Evolutionary conservation across 345 rosid genomes (phyloP).

Genomic region (Eucalyptus coolabah): DNA sequence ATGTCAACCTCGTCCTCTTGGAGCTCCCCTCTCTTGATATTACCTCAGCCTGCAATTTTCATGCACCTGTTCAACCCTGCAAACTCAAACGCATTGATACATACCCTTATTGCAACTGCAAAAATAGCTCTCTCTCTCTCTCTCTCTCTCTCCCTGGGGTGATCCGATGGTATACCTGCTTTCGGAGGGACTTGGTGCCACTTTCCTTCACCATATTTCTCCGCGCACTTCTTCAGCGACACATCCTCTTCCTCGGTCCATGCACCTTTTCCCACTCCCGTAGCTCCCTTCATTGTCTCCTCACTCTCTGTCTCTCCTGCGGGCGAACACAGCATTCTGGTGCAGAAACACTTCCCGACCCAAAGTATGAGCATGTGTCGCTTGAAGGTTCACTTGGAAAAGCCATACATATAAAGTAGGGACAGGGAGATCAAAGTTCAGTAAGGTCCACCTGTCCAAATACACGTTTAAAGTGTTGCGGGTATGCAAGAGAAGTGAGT

Average conservation of each 20-base stretch:
- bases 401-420: no score
- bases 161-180: background rate
- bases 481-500: no score
- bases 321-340: background rate
- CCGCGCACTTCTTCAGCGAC: slow-evolving; percentile 15
- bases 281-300: background rate
- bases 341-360: background rate
- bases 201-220: slow-evolving; percentile 16
- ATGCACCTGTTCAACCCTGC: slow-evolving; percentile 46
- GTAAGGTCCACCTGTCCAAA: no score
- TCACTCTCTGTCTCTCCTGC: background rate
- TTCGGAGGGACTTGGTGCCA: slow-evolving; percentile 22
- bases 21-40: slow-evolving; percentile 32
- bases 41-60: slow-evolving; percentile 47
- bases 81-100: background rate
- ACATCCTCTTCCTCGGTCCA: slow-evolving; percentile 29
- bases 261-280: slow-evolving; percentile 9
- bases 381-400: no score
- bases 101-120: no score
- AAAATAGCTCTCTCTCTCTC: background rate
- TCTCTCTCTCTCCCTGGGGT: background rate
- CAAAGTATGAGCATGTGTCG: no score
- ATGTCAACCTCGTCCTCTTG: slow-evolving; percentile 49
- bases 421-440: no score
- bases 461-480: no score